Percentiles rank a stretch among this genome's conserved stretches.
phyloP scores from a whole-genome alignment of 305 asterid genomes.

The Fraxinus paxiana region DNA sequence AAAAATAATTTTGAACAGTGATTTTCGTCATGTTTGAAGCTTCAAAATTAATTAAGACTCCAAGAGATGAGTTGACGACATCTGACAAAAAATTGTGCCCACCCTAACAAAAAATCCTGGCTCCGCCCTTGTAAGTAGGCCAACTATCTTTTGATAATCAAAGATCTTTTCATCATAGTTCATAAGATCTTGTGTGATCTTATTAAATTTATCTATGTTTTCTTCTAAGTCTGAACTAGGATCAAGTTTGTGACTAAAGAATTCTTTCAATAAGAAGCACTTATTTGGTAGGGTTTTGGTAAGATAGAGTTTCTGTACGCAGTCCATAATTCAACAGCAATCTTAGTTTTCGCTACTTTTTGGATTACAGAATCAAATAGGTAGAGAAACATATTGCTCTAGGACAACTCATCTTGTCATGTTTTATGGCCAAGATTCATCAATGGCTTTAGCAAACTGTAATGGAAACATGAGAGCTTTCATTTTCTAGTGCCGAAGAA shows the following conservation, averaged over 20 bases:
- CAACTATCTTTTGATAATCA: neutral
- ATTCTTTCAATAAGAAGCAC: neutral
- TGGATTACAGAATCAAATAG: neutral
- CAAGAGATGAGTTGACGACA: neutral
- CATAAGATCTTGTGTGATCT: too few species aligned
- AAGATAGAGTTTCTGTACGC: neutral
- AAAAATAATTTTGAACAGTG: neutral
- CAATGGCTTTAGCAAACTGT: neutral
- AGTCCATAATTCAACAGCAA: neutral
- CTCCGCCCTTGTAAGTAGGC: neutral
- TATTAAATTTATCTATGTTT: neutral
- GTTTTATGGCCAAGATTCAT: neutral
- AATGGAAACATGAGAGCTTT: neutral
- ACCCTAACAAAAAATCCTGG: too few species aligned
- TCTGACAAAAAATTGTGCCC: neutral
- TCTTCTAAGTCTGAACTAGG: neutral
- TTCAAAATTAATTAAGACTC: slow-evolving; percentile 16
- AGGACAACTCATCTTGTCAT: neutral
- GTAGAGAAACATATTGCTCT: neutral
- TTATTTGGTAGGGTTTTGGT: neutral
- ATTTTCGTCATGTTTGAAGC: neutral
- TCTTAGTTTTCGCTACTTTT: neutral
- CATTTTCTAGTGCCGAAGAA: neutral
- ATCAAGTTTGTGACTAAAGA: neutral
- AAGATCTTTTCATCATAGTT: too few species aligned